These are phyloP conservation scores for Rhododendron griersonianum DNA, from an alignment of 148 eudicot genomes.

Conservation along the genomic window DNA sequence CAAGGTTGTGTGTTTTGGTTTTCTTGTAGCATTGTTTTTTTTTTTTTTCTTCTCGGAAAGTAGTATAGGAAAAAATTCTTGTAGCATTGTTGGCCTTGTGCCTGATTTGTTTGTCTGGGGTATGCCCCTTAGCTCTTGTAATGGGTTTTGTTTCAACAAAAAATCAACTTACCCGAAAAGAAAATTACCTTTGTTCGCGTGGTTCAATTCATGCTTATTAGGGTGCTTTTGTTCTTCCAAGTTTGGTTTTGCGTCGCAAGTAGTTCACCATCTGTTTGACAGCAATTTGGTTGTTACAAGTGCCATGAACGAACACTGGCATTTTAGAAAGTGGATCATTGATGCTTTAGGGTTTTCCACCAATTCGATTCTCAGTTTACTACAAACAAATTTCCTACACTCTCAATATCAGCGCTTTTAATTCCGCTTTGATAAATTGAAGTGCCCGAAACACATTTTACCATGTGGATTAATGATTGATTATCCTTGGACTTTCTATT, in stretches of 20 bases:
- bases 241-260: neutral
- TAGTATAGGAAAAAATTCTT: no score
- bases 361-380: neutral
- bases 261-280: neutral
- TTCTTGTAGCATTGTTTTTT: neutral
- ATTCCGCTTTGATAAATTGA: neutral
- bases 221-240: no score
- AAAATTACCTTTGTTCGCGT: neutral
- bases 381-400: neutral
- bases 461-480: neutral
- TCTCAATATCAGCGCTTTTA: neutral
- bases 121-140: no score
- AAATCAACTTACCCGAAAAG: no score
- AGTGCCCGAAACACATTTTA: neutral
- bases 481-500: neutral
- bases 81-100: neutral
- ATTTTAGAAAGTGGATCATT: neutral
- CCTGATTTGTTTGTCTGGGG: no score
- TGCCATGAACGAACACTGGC: neutral
- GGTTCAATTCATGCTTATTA: neutral
- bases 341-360: neutral
- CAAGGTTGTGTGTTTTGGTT: neutral
- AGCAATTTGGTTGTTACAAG: neutral
- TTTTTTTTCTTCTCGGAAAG: no score
- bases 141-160: no score